phyloP scores from a whole-genome alignment of 140 eudicot genomes.

The Erigeron philadelphicus region DNA sequence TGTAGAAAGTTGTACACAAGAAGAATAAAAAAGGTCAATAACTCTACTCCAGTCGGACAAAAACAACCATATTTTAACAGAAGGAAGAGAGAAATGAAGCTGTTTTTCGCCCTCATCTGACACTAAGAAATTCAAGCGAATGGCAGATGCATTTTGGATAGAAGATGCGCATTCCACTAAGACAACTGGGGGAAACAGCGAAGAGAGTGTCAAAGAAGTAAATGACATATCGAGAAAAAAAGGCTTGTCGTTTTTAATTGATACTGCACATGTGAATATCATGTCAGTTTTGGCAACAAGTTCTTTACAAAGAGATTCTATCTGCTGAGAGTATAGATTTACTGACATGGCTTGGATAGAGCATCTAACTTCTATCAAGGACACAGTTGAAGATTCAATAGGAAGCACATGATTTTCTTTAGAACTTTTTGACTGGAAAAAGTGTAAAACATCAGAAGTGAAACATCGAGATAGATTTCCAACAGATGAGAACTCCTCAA shows the following conservation, averaged over 20 bases:
- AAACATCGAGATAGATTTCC: constrained; percentile 42
- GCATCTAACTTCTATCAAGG: constrained; percentile 44
- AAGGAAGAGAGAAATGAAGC: constrained; percentile 54
- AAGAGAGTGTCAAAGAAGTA: constrained; percentile 48
- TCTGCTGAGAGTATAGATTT: constrained; percentile 33
- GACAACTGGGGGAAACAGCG: constrained; percentile 44
- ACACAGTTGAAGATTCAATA: constrained; percentile 36
- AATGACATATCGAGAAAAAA: constrained; percentile 39
- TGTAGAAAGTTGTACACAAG: constrained; percentile 22
- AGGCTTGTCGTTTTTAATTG: constrained; percentile 42
- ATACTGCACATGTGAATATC: constrained; percentile 45
- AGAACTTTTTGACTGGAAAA: constrained; percentile 41
- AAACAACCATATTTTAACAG: constrained; percentile 66
- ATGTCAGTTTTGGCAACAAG: constrained; percentile 45
- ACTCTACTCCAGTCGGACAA: constrained; percentile 60
- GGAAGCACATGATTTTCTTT: constrained; percentile 29
- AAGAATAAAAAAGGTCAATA: constrained; percentile 39
- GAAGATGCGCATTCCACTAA: constrained; percentile 51
- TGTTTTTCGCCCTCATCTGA: constrained; percentile 37
- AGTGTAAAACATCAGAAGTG: constrained; percentile 62
- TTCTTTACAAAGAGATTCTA: constrained; percentile 34
- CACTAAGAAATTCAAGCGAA: constrained; percentile 32
- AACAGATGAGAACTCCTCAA: constrained; percentile 57
- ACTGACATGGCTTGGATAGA: constrained; percentile 50
- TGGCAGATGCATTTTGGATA: constrained; percentile 40